phyloP scores from a whole-genome alignment of 495 filamentous ascomycete species.

The Penicillium malachiteum region DNA sequence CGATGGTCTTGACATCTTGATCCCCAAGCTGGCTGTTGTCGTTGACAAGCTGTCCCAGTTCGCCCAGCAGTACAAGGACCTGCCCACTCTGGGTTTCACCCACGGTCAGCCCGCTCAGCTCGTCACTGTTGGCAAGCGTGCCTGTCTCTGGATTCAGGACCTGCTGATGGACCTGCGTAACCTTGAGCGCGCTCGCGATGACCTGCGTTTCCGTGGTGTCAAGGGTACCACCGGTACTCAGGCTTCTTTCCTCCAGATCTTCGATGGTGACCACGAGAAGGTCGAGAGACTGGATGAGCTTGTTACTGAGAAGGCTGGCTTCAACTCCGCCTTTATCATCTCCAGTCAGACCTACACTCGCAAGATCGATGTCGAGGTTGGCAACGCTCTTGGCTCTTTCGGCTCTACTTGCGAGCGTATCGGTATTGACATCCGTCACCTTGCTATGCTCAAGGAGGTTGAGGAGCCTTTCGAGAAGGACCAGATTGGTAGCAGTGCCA shows the following conservation, averaged over 20 bases:
- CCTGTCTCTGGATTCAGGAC: constrained; percentile 84
- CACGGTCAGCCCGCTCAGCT: constrained; percentile 78
- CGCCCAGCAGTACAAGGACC: constrained; percentile 71
- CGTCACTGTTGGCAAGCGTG: constrained; percentile 75
- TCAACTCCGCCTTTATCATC: constrained; percentile 67
- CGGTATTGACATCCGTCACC: constrained; percentile 71
- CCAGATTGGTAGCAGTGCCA: constrained; percentile 54
- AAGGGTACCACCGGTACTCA: constrained; percentile 79
- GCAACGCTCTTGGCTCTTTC: constrained; percentile 77
- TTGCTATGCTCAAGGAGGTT: constrained; percentile 77
- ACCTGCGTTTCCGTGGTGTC: constrained; percentile 80
- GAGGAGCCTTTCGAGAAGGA: constrained; percentile 88
- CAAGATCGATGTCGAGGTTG: constrained; percentile 79
- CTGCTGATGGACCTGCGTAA: constrained; percentile 83
- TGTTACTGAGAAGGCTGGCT: constrained; percentile 82
- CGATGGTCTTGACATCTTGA: constrained; percentile 70
- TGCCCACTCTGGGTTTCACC: constrained; percentile 71
- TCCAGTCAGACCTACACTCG: constrained; percentile 81
- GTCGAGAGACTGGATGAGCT: constrained; percentile 71
- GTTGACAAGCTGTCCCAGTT: constrained; percentile 78
- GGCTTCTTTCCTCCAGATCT: constrained; percentile 80
- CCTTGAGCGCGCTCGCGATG: constrained; percentile 69
- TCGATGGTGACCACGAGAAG: constrained; percentile 76
- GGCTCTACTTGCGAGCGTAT: constrained; percentile 80
- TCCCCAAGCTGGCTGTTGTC: constrained; percentile 82